Percentiles rank a stretch among this genome's conserved stretches.
Evolutionary conservation across 1,284 basidiomycete species (phyloP).

Genomic region (Phellinidium pouzarii): DNA sequence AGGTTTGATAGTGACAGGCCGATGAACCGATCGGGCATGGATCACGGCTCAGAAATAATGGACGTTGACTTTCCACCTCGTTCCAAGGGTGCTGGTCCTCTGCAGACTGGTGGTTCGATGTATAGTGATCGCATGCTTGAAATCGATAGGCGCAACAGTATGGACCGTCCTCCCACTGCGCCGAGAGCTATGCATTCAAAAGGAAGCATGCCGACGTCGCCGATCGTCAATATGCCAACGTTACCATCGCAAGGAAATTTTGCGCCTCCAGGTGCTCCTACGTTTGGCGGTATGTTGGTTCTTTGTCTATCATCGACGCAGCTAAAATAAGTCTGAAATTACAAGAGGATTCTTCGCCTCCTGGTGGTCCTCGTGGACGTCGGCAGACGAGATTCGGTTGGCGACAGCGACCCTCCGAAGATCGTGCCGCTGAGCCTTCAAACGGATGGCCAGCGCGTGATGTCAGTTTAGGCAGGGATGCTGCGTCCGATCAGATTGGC

Average conservation of each 20-base stretch:
- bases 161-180: slow-evolving; percentile 1
- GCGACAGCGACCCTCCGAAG: background rate
- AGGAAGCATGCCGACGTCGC: background rate
- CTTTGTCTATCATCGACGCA: background rate
- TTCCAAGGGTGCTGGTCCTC: background rate
- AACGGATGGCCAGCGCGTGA: background rate
- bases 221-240: background rate
- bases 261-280: background rate
- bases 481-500: background rate
- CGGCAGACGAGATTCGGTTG: background rate
- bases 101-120: background rate
- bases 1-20: background rate
- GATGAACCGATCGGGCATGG: background rate
- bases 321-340: background rate
- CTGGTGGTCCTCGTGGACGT: background rate
- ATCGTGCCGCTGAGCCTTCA: background rate
- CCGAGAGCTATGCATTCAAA: slow-evolving; percentile 1
- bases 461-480: background rate
- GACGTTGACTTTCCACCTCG: slow-evolving; percentile 6
- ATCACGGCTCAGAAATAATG: background rate
- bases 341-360: background rate
- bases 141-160: background rate
- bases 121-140: slow-evolving; percentile 3
- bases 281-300: background rate
- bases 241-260: background rate